Evolutionary conservation across 2,329 filamentous ascomycete genomes (phyloP).

Genomic region (Coleophoma cylindrospora): DNA sequence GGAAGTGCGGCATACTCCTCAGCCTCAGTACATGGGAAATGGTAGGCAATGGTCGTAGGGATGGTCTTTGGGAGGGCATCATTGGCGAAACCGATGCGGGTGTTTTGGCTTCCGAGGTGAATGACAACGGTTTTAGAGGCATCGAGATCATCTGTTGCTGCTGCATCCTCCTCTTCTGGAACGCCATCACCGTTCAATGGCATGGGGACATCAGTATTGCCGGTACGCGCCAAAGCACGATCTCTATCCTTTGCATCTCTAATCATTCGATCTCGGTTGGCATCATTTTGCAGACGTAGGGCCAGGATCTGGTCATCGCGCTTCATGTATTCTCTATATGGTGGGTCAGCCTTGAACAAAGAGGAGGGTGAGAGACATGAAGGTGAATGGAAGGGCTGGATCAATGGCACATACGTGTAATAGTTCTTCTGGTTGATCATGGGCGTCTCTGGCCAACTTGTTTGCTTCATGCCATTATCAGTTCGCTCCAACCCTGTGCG

Average conservation of each 20-base stretch:
- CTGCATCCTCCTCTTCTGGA: slow-evolving; percentile 42
- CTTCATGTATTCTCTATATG: slow-evolving; percentile 85
- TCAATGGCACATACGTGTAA: slow-evolving; percentile 66
- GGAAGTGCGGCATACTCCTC: slow-evolving; percentile 79
- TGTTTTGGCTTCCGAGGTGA: slow-evolving; percentile 90
- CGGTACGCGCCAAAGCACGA: slow-evolving; percentile 72
- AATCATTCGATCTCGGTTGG: slow-evolving; percentile 75
- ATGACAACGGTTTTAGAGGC: slow-evolving; percentile 92
- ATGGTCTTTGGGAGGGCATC: slow-evolving; percentile 92
- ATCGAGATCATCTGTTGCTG: slow-evolving; percentile 57
- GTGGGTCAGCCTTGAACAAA: not conserved
- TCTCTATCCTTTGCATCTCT: slow-evolving; percentile 86
- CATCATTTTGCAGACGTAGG: slow-evolving; percentile 81
- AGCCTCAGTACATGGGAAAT: slow-evolving; percentile 72
- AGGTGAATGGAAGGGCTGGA: not conserved
- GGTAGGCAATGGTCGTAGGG: slow-evolving; percentile 85
- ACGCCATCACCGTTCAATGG: slow-evolving; percentile 49
- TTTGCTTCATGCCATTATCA: slow-evolving; percentile 96
- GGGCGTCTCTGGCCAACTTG: slow-evolving; percentile 85
- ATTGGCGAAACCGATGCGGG: slow-evolving; percentile 91
- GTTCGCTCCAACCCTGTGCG: slow-evolving; percentile 80
- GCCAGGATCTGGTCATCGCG: slow-evolving; percentile 94
- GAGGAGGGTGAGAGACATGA: not conserved
- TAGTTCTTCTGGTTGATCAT: slow-evolving; percentile 99
- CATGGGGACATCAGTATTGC: slow-evolving; percentile 59